These are phyloP conservation scores for Cytospora piceicola DNA, from an alignment of 2,329 filamentous ascomycete genomes.

Conservation along the genomic window DNA sequence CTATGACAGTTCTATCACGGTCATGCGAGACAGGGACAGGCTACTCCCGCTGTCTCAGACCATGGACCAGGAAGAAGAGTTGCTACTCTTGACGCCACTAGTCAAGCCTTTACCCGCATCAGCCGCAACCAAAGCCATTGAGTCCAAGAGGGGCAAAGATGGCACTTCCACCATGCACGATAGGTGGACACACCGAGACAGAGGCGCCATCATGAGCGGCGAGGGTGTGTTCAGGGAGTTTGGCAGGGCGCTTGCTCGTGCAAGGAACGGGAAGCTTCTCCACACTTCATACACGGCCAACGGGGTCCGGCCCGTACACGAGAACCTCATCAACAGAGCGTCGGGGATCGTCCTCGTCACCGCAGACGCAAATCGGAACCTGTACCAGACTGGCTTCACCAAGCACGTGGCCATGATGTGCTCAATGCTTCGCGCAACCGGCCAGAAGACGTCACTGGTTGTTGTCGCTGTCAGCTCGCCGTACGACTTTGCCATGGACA, in stretches of 20 bases:
- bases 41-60: constrained; percentile 81
- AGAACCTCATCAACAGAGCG: constrained; percentile 87
- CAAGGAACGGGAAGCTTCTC: constrained; percentile 81
- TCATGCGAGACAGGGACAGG: constrained; percentile 87
- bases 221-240: constrained; percentile 92
- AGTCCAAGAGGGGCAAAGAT: constrained; percentile 50
- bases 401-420: constrained; percentile 98
- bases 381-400: constrained; percentile 93
- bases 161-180: constrained; percentile 52
- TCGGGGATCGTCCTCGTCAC: constrained; percentile 89
- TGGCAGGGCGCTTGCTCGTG: constrained; percentile 82
- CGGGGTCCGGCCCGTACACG: constrained; percentile 87
- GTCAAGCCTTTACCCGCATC: constrained; percentile 93
- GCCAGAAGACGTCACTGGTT: constrained; percentile 85
- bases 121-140: constrained; percentile 74
- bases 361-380: constrained; percentile 89
- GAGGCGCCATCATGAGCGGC: constrained; percentile 78
- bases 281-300: constrained; percentile 97
- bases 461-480: constrained; percentile 94
- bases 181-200: constrained; percentile 60
- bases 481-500: constrained; percentile 95
- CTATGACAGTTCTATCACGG: constrained; percentile 90
- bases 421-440: constrained; percentile 74
- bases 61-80: constrained; percentile 81
- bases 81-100: constrained; percentile 85